Percentiles rank a stretch among this genome's conserved stretches.
Conservation (phyloP, 108 stramenopile species). For the Stephanodiscus minutulus region DNA sequence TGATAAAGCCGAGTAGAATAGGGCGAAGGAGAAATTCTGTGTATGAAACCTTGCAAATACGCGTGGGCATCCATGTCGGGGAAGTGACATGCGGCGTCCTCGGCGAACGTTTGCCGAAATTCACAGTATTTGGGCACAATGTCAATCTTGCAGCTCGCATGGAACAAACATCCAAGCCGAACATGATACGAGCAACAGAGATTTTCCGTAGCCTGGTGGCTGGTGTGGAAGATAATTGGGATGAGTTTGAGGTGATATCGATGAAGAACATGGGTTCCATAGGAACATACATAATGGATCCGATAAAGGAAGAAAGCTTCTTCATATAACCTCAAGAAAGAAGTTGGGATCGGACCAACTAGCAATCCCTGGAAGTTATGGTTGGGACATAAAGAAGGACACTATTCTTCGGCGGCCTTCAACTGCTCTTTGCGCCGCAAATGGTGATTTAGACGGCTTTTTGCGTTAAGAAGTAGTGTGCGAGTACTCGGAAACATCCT, state of each 20-base stretch:
- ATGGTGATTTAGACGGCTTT: too few species aligned
- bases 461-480: too few species aligned
- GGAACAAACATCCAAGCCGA: conserved; percentile 36
- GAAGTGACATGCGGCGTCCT: conserved; percentile 26
- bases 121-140: conserved; percentile 28
- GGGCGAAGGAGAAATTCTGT: not conserved
- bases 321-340: not conserved
- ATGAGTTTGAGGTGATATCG: conserved; percentile 15
- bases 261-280: conserved; percentile 44
- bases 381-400: too few species aligned
- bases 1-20: not conserved
- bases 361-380: too few species aligned
- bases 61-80: conserved; percentile 37
- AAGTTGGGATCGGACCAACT: too few species aligned
- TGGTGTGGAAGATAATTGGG: conserved; percentile 23
- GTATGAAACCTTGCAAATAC: conserved; percentile 15
- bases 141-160: conserved; percentile 47
- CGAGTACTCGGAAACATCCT: too few species aligned
- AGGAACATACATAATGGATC: conserved; percentile 32
- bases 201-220: conserved; percentile 26
- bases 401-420: too few species aligned
- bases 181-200: conserved; percentile 34
- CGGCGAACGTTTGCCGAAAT: conserved; percentile 32
- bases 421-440: too few species aligned
- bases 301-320: not conserved